A percentile compares a stretch with the other conserved stretches of the same genome.
These are phyloP conservation scores for Cryphonectria japonica DNA, from an alignment of 2,329 filamentous ascomycete genomes.

Conservation along the genomic window DNA sequence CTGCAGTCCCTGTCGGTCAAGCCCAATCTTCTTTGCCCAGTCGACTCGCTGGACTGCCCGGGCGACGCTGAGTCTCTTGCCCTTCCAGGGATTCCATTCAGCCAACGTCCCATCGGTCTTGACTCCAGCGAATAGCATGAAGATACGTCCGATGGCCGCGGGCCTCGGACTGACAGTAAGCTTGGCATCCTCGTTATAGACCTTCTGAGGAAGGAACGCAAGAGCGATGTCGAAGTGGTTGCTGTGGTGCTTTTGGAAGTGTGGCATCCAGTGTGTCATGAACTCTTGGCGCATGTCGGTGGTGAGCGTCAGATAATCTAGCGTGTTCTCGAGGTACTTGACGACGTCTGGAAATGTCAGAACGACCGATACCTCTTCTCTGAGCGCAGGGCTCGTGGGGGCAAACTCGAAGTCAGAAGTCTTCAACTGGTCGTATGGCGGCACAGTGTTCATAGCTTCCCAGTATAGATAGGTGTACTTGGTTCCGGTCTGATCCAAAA, in stretches of 20 bases:
- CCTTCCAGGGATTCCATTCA: not conserved
- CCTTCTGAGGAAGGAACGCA: conserved; percentile 16
- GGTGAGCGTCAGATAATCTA: conserved; percentile 23
- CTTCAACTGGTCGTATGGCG: not conserved
- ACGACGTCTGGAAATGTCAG: conserved; percentile 19
- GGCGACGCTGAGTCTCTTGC: not conserved
- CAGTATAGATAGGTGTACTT: conserved; percentile 21
- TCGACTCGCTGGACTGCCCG: not conserved
- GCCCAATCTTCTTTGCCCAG: conserved; percentile 7
- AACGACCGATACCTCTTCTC: not conserved
- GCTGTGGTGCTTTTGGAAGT: conserved; percentile 20
- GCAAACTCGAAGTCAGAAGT: not conserved
- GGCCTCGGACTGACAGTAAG: not conserved
- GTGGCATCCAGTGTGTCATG: conserved; percentile 28
- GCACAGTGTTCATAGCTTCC: conserved; percentile 12
- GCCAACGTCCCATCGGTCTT: not conserved
- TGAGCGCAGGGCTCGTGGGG: conserved; percentile 6
- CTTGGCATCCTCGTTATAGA: conserved; percentile 3
- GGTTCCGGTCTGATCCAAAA: not conserved
- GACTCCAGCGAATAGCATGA: conserved; percentile 11
- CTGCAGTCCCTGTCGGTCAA: not conserved
- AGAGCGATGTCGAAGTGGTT: conserved; percentile 18
- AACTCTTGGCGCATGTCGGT: conserved; percentile 30
- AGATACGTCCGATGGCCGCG: not conserved
- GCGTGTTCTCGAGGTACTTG: conserved; percentile 21